Percentiles rank a stretch among this genome's conserved stretches.
Conservation (phyloP, 345 rosid species). For the Populus pruinosa region DNA sequence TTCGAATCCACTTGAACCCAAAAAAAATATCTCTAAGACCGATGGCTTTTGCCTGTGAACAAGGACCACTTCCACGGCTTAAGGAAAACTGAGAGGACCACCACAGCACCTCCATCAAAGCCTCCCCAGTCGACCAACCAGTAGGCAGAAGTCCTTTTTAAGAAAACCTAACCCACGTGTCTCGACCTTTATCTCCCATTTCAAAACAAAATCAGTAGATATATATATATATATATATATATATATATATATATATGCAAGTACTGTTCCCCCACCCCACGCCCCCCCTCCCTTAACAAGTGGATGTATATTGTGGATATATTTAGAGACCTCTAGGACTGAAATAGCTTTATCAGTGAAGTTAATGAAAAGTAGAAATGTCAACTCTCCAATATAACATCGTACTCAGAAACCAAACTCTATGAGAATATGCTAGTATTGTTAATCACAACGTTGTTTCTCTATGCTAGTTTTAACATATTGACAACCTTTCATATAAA, state of each 20-base stretch:
- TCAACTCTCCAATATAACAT: no score
- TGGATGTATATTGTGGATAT: no score
- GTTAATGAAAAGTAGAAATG: no score
- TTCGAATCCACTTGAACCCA: background rate
- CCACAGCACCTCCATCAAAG: background rate
- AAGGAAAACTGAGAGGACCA: slow-evolving; percentile 28
- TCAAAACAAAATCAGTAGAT: background rate
- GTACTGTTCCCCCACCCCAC: background rate
- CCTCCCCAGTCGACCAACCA: background rate
- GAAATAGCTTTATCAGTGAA: no score
- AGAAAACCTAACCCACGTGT: background rate
- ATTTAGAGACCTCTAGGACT: no score
- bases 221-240: background rate
- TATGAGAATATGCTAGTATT: no score
- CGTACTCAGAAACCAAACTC: no score
- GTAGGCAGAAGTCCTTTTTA: background rate
- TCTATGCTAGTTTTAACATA: no score
- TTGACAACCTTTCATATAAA: no score
- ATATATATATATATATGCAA: background rate
- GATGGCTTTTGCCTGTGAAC: background rate
- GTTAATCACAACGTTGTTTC: no score
- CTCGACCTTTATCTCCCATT: slow-evolving; percentile 11
- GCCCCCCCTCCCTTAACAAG: background rate
- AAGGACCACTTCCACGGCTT: slow-evolving; percentile 38
- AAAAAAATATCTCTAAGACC: background rate